Evolutionary conservation across 805 yeast species (phyloP), one percentile per base, ranked within the genome.

Genomic region (Torulaspora maleeae): DNA sequence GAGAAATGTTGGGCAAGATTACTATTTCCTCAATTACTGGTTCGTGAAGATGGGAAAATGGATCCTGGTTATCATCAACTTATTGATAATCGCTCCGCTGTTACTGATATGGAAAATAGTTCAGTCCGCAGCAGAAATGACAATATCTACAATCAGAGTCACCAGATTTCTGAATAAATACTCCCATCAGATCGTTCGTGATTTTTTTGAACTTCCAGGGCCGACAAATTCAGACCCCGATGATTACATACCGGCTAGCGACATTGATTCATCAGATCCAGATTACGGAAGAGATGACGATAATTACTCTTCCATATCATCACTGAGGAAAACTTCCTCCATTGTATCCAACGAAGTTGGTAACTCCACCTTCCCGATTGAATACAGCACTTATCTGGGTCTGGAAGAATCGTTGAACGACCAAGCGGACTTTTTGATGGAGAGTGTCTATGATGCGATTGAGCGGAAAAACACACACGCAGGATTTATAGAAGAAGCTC

Each of bases 341-440:
- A 16, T 34, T 24, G 22, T 10, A 11, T 45, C 52, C 11, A 27
- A 27, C 15, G 28, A 15, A 11, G 20, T 15, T 19, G 39, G 20
- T n/a, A 38, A 38, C 25, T 39, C 29, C 16, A 16, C 27, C 15
- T 29, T 32, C 7, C 41, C 38, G 10, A 40, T 41, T 19, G 47
- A 47, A 13, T 40, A 38, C 13, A 40, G 39, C 17, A 38, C 43
- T 10, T 49, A 44, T 33, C 34, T 41, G 30, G 47, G 41, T 20
- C 39, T 43, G 27, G 76, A 72, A 47, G 68, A 66, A 30, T 70
- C 73, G 13, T 63, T 82, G 17, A 75, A 74, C 25, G 86, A 80
- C 51, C 80, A 77, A 46, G 78, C 83, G 12, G 89, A 83, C 49
- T 74, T 67, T 20, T 73, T 83, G 44, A 75, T 85, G 52, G 88